A percentile compares a stretch with the other conserved stretches of the same genome.
Evolutionary conservation across 139 green algal genomes (phyloP).

Genomic region (Nannochloris sp.): DNA sequence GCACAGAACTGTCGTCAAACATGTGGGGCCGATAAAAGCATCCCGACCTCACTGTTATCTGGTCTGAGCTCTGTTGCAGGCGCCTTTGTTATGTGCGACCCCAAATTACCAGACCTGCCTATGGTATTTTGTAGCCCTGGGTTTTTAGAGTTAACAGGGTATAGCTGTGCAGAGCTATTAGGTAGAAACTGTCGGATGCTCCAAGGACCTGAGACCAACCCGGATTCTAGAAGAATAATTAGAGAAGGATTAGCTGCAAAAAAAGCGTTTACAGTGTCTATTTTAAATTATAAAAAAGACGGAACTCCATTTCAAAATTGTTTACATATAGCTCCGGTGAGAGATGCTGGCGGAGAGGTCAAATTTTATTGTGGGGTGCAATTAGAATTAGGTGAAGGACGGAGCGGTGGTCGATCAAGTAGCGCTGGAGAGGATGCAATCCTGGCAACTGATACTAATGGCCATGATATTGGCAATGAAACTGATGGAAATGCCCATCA

Average conservation of each 20-base stretch:
- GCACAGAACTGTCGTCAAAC: neutral
- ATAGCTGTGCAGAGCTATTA: constrained; percentile 1
- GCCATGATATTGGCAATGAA: no score
- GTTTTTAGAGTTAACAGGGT: constrained; percentile 49
- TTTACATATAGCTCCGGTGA: constrained; percentile 51
- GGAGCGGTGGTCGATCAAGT: neutral
- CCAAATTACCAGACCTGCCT: constrained; percentile 44
- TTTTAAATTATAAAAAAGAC: constrained; percentile 51
- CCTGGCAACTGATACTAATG: neutral
- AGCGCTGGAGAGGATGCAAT: neutral
- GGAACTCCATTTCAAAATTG: constrained; percentile 45
- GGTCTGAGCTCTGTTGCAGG: constrained; percentile 40
- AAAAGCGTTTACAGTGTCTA: constrained; percentile 26
- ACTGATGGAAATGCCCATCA: no score
- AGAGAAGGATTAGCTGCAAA: constrained; percentile 23
- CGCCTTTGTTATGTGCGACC: constrained; percentile 53
- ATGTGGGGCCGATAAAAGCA: neutral
- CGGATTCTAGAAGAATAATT: constrained; percentile 24
- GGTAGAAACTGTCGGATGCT: constrained; percentile 16
- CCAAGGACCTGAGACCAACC: constrained; percentile 36
- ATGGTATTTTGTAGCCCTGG: constrained; percentile 50
- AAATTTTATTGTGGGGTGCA: constrained; percentile 58
- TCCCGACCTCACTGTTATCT: constrained; percentile 40
- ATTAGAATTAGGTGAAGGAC: neutral
- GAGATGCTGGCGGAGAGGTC: constrained; percentile 32